Evolutionary conservation across 345 rosid genomes (phyloP).

Genomic region (Bruguiera parviflora): DNA sequence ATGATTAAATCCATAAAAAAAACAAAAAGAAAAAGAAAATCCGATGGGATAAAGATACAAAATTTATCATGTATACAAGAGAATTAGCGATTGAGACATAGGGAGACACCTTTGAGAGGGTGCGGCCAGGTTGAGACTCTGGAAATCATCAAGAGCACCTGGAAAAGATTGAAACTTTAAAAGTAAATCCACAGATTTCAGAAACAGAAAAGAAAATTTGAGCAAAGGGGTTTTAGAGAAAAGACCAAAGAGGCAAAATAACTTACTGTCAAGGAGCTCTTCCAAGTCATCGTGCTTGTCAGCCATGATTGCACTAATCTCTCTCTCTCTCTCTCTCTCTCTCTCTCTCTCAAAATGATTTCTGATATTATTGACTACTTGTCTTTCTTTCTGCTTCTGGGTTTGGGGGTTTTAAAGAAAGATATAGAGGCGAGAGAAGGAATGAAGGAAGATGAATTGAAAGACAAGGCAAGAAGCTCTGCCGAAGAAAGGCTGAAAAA

Average conservation of each 20-base stretch:
- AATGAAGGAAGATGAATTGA: background rate
- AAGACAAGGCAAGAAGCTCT: too few relatives aligned
- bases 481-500: too few relatives aligned
- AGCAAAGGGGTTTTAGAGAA: conserved; percentile 1
- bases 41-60: background rate
- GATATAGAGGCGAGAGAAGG: too few relatives aligned
- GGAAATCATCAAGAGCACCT: conserved; percentile 99
- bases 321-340: background rate
- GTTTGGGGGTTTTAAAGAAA: too few relatives aligned
- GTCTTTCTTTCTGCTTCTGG: background rate
- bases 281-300: conserved; percentile 79
- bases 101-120: conserved; percentile 46
- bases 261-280: conserved; percentile 86
- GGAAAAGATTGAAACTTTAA: conserved; percentile 25
- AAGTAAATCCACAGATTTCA: background rate
- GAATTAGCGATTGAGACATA: background rate
- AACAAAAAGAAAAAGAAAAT: background rate
- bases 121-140: conserved; percentile 65
- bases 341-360: background rate
- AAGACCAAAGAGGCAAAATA: background rate
- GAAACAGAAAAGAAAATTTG: background rate
- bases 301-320: conserved; percentile 39
- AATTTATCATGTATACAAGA: background rate
- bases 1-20: background rate
- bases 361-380: background rate